Evolutionary conservation across 768 basidiomycete genomes (phyloP).

Genomic region (Serendipita sp.): DNA sequence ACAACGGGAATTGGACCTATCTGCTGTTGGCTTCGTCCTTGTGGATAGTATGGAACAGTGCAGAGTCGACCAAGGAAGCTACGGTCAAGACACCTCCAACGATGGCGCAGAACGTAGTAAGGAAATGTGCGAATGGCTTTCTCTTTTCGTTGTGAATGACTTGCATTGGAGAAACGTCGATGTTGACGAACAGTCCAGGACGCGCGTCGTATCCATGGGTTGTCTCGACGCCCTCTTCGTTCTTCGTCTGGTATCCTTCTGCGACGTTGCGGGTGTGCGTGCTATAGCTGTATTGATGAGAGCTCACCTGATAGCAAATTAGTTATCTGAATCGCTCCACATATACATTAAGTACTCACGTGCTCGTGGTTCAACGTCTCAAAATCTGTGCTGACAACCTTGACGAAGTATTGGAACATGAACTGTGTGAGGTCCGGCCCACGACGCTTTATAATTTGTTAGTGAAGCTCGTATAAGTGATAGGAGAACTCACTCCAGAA

Average conservation of each 20-base stretch:
- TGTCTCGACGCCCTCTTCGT: constrained; percentile 47
- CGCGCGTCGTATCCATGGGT: constrained; percentile 35
- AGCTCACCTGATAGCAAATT: constrained; percentile 40
- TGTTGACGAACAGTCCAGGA: constrained; percentile 72
- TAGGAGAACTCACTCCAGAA: background rate
- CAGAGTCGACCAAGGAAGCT: constrained; percentile 72
- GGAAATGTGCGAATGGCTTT: constrained; percentile 94
- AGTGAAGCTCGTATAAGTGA: background rate
- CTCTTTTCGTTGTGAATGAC: constrained; percentile 82
- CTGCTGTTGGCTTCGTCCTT: background rate
- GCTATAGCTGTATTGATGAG: constrained; percentile 91
- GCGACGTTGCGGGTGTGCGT: constrained; percentile 86
- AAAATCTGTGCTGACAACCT: constrained; percentile 94
- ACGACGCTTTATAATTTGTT: background rate
- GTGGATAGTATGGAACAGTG: constrained; percentile 55
- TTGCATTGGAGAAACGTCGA: constrained; percentile 92
- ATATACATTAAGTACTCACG: constrained; percentile 25
- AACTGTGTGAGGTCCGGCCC: constrained; percentile 36
- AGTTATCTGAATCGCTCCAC: background rate
- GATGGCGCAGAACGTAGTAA: constrained; percentile 95
- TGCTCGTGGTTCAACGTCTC: constrained; percentile 58
- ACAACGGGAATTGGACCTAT: constrained; percentile 1
- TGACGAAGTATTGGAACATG: constrained; percentile 99
- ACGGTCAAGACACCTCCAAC: constrained; percentile 95
- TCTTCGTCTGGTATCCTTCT: constrained; percentile 41